Evolutionary conservation across 148 eudicot species (phyloP), one percentile per base, ranked within the genome.

Genomic region (Rhododendron griersonianum): DNA sequence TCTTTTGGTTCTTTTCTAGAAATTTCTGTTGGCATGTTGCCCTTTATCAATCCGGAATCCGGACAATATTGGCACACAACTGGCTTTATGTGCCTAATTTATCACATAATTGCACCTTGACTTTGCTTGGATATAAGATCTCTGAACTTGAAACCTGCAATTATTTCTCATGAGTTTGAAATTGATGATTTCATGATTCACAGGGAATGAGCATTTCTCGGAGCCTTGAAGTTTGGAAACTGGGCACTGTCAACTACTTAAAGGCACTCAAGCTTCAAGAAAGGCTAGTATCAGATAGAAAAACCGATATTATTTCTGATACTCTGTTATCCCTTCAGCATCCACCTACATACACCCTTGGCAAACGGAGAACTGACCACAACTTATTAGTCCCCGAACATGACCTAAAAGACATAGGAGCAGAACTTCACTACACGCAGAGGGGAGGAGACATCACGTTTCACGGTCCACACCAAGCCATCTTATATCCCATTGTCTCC

Each of bases 371-470:
- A 83, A 96, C 99, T 0, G 95, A 93, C 86, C 94, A 96, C 86
- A 96, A 94, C 83, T 83, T 96, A 65, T 84, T 96, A 78, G 90
- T 95, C 51, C 55, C 97, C 7, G 95, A 93, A 84, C 51, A 89
- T 37, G 96, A 95, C 77, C 89, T 96, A 75, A 90, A 89, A 85
- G 85, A 79, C 61, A 91, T 96, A 83, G 99, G 99, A 74, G 98
- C 95, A n/a, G 93, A 94, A 57, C 95, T 96, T 88, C 94, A 96
- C 91, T 95, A 95, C 81, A 94, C 98, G 13, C 91, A 93, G 87
- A 90, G 99, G 82, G 99, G 99, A 81, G 99, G 99, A 65, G 98
- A 96, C 78, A 89, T 94, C 85, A 95, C 99, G 9, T 96, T 85
- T 87, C 99, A 96, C 44, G 99, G 99, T 73, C 99, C 99, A 18